These are phyloP conservation scores for Boletus pseudopeckii DNA, from an alignment of 768 basidiomycete genomes.

Conservation along the genomic window DNA sequence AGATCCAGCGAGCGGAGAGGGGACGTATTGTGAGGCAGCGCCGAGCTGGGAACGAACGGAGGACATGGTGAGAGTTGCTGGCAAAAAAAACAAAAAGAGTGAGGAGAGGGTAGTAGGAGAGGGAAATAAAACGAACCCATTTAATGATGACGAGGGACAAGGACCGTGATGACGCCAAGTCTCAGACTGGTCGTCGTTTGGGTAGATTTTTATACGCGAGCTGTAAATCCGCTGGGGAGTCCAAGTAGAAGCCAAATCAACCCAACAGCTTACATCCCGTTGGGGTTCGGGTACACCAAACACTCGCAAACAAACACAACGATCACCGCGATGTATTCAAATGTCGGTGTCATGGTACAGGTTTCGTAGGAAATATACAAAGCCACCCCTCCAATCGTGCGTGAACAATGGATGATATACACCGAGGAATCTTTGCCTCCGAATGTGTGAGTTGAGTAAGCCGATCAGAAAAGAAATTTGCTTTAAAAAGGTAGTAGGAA, in stretches of 20 bases:
- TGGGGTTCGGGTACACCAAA: constrained; percentile 32
- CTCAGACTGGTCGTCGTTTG: constrained; percentile 30
- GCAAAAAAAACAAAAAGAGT: background rate
- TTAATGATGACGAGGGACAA: constrained; percentile 9
- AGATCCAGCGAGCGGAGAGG: constrained; percentile 60
- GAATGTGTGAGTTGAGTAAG: constrained; percentile 14
- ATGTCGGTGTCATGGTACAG: constrained; percentile 18
- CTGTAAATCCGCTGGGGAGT: constrained; percentile 29
- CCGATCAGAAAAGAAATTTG: background rate
- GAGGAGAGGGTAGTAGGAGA: background rate
- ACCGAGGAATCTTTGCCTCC: constrained; percentile 12
- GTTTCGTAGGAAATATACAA: constrained; percentile 18
- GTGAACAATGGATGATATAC: constrained; percentile 17
- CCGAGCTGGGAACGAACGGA: constrained; percentile 25
- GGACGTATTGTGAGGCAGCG: constrained; percentile 41
- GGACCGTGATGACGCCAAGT: constrained; percentile 30
- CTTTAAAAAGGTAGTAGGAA: background rate
- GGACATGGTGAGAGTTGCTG: constrained; percentile 46
- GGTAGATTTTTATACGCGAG: constrained; percentile 21
- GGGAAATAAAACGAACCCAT: constrained; percentile 38
- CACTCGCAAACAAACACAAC: constrained; percentile 16
- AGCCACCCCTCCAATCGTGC: background rate
- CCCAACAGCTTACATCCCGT: constrained; percentile 17
- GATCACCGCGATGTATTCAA: background rate
- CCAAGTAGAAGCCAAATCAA: background rate